Evolutionary conservation across 2,329 filamentous ascomycete species (phyloP).

Genomic region (Aschersonia sp.): DNA sequence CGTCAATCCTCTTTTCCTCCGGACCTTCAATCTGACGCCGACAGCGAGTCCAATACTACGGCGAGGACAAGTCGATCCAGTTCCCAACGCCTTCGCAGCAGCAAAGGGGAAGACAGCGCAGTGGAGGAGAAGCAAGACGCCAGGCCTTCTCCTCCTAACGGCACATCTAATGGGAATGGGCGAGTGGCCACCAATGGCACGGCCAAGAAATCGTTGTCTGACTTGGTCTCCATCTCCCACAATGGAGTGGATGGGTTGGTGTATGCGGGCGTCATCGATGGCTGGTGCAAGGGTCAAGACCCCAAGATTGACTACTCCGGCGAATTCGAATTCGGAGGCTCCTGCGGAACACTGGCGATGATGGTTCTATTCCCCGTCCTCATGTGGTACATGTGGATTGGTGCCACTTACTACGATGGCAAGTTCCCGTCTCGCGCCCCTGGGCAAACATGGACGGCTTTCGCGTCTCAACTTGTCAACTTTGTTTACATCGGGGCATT

Average conservation of each 20-base stretch:
- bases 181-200: conserved; percentile 10
- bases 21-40: conserved; percentile 27
- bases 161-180: conserved; percentile 7
- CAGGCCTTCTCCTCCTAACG: conserved; percentile 17
- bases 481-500: conserved; percentile 75
- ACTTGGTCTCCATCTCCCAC: not conserved
- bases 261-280: conserved; percentile 25
- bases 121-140: conserved; percentile 30
- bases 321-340: conserved; percentile 75
- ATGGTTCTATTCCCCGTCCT: conserved; percentile 88
- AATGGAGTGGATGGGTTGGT: conserved; percentile 5
- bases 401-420: conserved; percentile 82
- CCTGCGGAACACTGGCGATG: conserved; percentile 63
- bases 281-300: conserved; percentile 44
- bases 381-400: conserved; percentile 99
- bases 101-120: conserved; percentile 33
- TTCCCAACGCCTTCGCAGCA: conserved; percentile 22
- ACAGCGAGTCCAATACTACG: conserved; percentile 34
- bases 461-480: conserved; percentile 53
- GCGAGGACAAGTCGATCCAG: conserved; percentile 23
- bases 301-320: conserved; percentile 49
- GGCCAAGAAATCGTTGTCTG: conserved; percentile 6
- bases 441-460: conserved; percentile 56
- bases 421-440: conserved; percentile 54
- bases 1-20: conserved; percentile 34